phyloP scores from a whole-genome alignment of 1,284 basidiomycete species.

The Apiotrichum domesticum region DNA sequence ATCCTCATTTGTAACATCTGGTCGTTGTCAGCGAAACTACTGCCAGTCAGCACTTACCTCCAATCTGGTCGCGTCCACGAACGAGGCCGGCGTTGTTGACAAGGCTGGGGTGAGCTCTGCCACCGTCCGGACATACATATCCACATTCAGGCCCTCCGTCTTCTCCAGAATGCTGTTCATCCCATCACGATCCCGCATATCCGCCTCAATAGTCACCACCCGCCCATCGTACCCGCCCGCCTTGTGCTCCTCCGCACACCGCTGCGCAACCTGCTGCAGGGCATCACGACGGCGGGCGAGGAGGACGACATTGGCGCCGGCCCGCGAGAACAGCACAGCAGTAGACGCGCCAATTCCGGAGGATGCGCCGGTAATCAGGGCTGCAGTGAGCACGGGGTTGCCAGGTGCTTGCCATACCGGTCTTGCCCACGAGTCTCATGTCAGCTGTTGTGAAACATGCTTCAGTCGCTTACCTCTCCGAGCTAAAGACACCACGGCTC shows the following conservation, averaged over 20 bases:
- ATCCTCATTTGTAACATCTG: constrained; percentile 40
- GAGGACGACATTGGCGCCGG: constrained; percentile 39
- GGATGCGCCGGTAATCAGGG: constrained; percentile 41
- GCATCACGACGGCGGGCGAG: constrained; percentile 36
- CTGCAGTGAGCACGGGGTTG: constrained; percentile 14
- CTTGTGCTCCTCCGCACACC: constrained; percentile 23
- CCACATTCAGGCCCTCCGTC: constrained; percentile 31
- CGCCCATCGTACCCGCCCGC: constrained; percentile 22
- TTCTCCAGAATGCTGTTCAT: constrained; percentile 24
- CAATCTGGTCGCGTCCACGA: constrained; percentile 42
- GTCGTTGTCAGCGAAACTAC: constrained; percentile 19
- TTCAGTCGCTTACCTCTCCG: neutral
- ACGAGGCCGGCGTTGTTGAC: constrained; percentile 49
- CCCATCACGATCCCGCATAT: constrained; percentile 34
- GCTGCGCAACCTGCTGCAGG: constrained; percentile 30
- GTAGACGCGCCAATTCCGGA: constrained; percentile 43
- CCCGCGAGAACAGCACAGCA: constrained; percentile 35
- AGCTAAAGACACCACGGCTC: constrained; percentile 10
- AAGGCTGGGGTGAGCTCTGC: constrained; percentile 23
- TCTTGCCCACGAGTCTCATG: constrained; percentile 26
- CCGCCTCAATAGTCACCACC: constrained; percentile 35
- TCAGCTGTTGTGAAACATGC: neutral
- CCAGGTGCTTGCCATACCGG: constrained; percentile 16
- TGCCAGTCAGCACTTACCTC: constrained; percentile 11
- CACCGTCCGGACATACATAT: constrained; percentile 29